These are phyloP conservation scores for Fusarium humuli DNA, from an alignment of 2,329 filamentous ascomycete genomes.

Conservation along the genomic window DNA sequence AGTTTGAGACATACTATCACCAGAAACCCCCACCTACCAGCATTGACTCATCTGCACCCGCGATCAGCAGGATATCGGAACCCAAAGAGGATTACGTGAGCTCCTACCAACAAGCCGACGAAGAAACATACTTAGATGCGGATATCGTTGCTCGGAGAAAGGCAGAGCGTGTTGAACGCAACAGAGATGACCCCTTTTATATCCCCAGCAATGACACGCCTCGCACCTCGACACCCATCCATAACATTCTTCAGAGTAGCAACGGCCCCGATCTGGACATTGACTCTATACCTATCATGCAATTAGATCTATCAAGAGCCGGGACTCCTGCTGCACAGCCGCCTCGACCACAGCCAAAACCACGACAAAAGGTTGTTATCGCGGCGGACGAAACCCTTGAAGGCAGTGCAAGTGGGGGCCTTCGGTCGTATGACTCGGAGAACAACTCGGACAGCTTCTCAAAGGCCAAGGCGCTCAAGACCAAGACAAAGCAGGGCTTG, in stretches of 20 bases:
- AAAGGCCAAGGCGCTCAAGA: slow-evolving; percentile 63
- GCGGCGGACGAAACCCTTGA: slow-evolving; percentile 79
- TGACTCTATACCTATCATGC: slow-evolving; percentile 95
- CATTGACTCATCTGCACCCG: slow-evolving; percentile 64
- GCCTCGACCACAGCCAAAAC: slow-evolving; percentile 54
- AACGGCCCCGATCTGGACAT: slow-evolving; percentile 87
- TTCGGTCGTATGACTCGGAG: slow-evolving; percentile 65
- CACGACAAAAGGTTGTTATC: slow-evolving; percentile 73
- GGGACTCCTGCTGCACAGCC: slow-evolving; percentile 48
- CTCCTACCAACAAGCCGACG: slow-evolving; percentile 70
- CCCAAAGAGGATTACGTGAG: slow-evolving; percentile 61
- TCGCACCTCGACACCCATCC: slow-evolving; percentile 79
- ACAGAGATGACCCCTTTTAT: slow-evolving; percentile 96
- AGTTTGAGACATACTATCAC: slow-evolving; percentile 76
- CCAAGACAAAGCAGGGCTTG: slow-evolving; percentile 73
- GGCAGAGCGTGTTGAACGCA: slow-evolving; percentile 81
- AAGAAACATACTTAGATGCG: slow-evolving; percentile 76
- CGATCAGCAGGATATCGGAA: slow-evolving; percentile 64
- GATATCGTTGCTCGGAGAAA: slow-evolving; percentile 80
- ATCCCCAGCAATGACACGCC: slow-evolving; percentile 71
- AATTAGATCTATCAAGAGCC: slow-evolving; percentile 78
- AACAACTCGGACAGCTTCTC: slow-evolving; percentile 60
- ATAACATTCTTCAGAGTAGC: slow-evolving; percentile 77
- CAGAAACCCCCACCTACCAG: slow-evolving; percentile 64
- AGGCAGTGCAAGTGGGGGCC: slow-evolving; percentile 61